A percentile compares a stretch with the other conserved stretches of the same genome.
Evolutionary conservation across 2,329 filamentous ascomycete species (phyloP).

Genomic region (Phoma herbarum): DNA sequence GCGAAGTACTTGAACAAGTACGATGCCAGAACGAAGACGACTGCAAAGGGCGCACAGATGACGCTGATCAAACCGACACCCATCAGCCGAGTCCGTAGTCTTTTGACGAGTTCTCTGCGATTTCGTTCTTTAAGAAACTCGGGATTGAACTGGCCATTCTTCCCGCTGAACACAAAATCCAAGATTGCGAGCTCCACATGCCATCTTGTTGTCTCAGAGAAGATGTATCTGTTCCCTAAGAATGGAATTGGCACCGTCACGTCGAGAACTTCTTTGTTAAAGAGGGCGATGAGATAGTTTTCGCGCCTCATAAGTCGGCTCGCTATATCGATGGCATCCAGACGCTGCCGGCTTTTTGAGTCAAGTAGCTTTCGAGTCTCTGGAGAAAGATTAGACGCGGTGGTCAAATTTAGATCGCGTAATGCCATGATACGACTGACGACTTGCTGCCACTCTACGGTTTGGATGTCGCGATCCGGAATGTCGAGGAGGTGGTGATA

Average conservation of each 20-base stretch:
- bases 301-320: slow-evolving; percentile 96
- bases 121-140: slow-evolving; percentile 86
- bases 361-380: slow-evolving; percentile 71
- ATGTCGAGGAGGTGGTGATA: slow-evolving; percentile 84
- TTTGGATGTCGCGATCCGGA: slow-evolving; percentile 87
- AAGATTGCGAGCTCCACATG: slow-evolving; percentile 89
- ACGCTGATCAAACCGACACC: slow-evolving; percentile 88
- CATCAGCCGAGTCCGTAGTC: slow-evolving; percentile 77
- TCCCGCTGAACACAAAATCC: slow-evolving; percentile 87
- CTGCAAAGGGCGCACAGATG: slow-evolving; percentile 83
- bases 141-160: slow-evolving; percentile 84
- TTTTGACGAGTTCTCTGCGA: slow-evolving; percentile 78
- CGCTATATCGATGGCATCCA: slow-evolving; percentile 96
- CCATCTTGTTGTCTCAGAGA: slow-evolving; percentile 91
- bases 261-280: slow-evolving; percentile 96
- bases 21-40: slow-evolving; percentile 84
- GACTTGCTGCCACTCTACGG: slow-evolving; percentile 91
- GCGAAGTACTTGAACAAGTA: slow-evolving; percentile 97
- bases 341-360: slow-evolving; percentile 88
- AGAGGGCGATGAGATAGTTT: slow-evolving; percentile 94
- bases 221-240: slow-evolving; percentile 77
- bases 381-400: slow-evolving; percentile 69
- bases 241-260: slow-evolving; percentile 87
- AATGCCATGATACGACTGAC: slow-evolving; percentile 85
- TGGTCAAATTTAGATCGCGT: slow-evolving; percentile 86